Evolutionary conservation across 768 basidiomycete genomes (phyloP), one percentile per base, ranked within the genome.

Genomic region (Glaciozyma martinii): DNA sequence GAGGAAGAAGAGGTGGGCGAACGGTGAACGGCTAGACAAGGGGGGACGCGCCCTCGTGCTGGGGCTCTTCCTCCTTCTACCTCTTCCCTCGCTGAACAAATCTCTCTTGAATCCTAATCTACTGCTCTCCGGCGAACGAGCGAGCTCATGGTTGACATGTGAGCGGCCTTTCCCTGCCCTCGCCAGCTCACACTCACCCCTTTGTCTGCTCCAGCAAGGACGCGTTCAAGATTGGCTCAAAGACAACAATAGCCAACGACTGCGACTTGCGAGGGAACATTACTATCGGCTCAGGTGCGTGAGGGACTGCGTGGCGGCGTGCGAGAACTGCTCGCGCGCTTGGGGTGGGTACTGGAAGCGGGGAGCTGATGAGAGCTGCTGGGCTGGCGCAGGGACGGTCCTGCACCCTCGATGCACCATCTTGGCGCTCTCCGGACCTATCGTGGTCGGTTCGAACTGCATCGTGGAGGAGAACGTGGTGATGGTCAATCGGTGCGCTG

Each of bases 401-500:
- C 84, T 98, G 27, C 93, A 98, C 70, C 93, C 94, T 0, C 90
- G 93, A 75, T 90, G 89, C 1, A 90, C 90, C 29, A 89, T 98
- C 65, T 88, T 93, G 71, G 92, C 93, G 19, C 83, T 91, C 62
- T 86, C 85, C 13, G 93, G 91, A 0, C 88, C 91, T 3, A 93
- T 99, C 69, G 81, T 91, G 53, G 87, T 99, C 60, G 94, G 92
- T 19, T 79, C 83, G 27, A 83, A 86, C 59, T 92, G 90, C 74
- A 89, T 97, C 71, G 84, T 98, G 63, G 95, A 98, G 74, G 95
- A 99, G 75, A 83, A 83, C 16, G 88, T 84, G 8, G 86, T 95
- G 71, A 84, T 99, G 67, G 86, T 95, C 59, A 97, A 98, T 76
- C 81, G 89, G 84, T 54, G 53, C 29, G 53, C 30, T 19, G 53